A percentile compares a stretch with the other conserved stretches of the same genome.
These are phyloP conservation scores for Candida bentonensis DNA, from an alignment of 805 yeast species.

Conservation along the genomic window DNA sequence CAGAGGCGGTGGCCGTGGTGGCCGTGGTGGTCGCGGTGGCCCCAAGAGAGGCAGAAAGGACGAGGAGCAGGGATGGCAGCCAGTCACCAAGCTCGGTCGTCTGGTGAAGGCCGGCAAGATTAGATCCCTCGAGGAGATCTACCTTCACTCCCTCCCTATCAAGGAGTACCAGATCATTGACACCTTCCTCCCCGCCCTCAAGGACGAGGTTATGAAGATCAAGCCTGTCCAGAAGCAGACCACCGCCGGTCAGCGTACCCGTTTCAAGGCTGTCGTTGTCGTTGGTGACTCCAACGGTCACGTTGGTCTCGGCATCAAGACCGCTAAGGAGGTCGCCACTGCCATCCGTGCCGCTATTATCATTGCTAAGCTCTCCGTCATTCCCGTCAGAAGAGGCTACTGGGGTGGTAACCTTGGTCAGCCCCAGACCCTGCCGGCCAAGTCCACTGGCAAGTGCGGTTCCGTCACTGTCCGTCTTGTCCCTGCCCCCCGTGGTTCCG, in stretches of 20 bases:
- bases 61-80: constrained; percentile 99
- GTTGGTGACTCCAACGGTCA: constrained; percentile 99
- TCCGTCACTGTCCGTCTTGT: constrained; percentile 94
- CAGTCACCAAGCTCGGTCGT: constrained; percentile 99
- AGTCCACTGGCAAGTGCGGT: constrained; percentile 99
- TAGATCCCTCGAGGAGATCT: constrained; percentile 92
- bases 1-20: constrained; percentile 18
- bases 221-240: constrained; percentile 99
- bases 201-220: constrained; percentile 99
- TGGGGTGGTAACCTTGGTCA: constrained; percentile 99
- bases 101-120: constrained; percentile 98
- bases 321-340: constrained; percentile 99
- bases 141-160: constrained; percentile 98
- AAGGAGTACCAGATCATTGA: constrained; percentile 99
- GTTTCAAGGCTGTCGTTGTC: constrained; percentile 99
- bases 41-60: constrained; percentile 63
- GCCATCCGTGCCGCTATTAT: constrained; percentile 99
- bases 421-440: constrained; percentile 96
- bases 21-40: constrained; percentile 31
- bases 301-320: constrained; percentile 99
- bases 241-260: constrained; percentile 99
- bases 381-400: constrained; percentile 99
- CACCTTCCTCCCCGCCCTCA: constrained; percentile 84
- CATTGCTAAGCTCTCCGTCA: constrained; percentile 96
- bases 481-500: constrained; percentile 99